Evolutionary conservation across 345 rosid species (phyloP).

Genomic region (Gossypium herbaceum): DNA sequence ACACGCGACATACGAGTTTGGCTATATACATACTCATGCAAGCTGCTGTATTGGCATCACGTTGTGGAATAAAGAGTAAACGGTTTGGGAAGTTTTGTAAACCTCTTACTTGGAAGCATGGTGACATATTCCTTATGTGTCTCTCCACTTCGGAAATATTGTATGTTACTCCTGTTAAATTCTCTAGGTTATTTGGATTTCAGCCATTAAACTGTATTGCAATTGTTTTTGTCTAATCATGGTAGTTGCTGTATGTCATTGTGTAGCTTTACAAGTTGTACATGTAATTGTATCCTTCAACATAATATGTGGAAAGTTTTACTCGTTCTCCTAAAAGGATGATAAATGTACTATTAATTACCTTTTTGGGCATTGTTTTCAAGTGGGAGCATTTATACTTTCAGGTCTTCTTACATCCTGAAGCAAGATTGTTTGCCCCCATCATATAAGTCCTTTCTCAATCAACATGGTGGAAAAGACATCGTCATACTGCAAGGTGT

Average conservation of each 20-base stretch:
- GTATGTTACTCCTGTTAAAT: slow-evolving; percentile 40
- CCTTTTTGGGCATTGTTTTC: not conserved
- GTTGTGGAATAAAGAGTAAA: slow-evolving; percentile 90
- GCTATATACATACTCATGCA: slow-evolving; percentile 92
- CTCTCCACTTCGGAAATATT: slow-evolving; percentile 88
- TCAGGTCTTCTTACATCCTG: slow-evolving; percentile 87
- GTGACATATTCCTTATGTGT: slow-evolving; percentile 93
- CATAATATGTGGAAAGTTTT: not conserved
- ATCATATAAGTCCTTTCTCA: slow-evolving; percentile 87
- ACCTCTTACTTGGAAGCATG: slow-evolving; percentile 98
- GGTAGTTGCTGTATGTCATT: not conserved
- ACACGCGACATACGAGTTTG: slow-evolving; percentile 76
- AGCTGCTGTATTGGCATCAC: slow-evolving; percentile 86
- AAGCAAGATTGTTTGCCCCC: slow-evolving; percentile 87
- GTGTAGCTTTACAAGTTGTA: not conserved
- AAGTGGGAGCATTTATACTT: slow-evolving; percentile 12
- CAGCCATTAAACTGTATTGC: not conserved
- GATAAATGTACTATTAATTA: not conserved
- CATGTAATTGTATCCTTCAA: not conserved
- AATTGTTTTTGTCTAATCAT: not conserved
- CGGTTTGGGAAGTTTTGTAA: slow-evolving; percentile 68
- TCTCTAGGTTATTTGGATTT: slow-evolving; percentile 2
- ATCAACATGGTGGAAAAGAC: slow-evolving; percentile 85
- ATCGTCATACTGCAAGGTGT: slow-evolving; percentile 62
- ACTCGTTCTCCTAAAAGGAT: not conserved